A percentile compares a stretch with the other conserved stretches of the same genome.
Evolutionary conservation across 2,329 filamentous ascomycete genomes (phyloP).

Genomic region (Didymella exigua): DNA sequence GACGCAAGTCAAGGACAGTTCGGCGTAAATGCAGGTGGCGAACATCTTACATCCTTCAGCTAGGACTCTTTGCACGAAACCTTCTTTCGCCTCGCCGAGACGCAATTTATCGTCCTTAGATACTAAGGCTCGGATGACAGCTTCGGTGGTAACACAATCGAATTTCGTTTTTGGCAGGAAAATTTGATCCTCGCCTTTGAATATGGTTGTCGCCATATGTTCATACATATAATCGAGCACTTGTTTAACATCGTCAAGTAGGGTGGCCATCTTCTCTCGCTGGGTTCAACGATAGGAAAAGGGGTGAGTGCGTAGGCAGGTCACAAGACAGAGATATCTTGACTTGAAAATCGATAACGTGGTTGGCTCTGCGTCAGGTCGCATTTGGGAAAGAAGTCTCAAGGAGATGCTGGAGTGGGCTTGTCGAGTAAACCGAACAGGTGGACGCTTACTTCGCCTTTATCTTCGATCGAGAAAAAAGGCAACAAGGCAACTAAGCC

Average conservation of each 20-base stretch:
- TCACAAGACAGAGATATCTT: too few relatives aligned
- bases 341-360: too few relatives aligned
- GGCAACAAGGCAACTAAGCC: slow-evolving; percentile 4
- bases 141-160: background rate
- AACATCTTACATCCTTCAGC: background rate
- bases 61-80: background rate
- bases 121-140: background rate
- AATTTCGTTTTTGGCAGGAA: background rate
- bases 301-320: too few relatives aligned
- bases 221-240: background rate
- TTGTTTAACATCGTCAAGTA: background rate
- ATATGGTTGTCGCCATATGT: background rate
- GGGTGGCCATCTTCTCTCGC: background rate
- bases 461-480: background rate
- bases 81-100: background rate
- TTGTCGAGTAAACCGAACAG: background rate
- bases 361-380: too few relatives aligned
- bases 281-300: too few relatives aligned
- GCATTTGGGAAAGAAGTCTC: background rate
- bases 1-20: background rate
- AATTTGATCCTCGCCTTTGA: background rate
- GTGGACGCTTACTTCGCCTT: background rate
- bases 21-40: slow-evolving; percentile 1
- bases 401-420: background rate
- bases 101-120: background rate